Base-by-base conservation (phyloP, 2,329 filamentous ascomycete genomes). In the Falciphora oryzae region DNA sequence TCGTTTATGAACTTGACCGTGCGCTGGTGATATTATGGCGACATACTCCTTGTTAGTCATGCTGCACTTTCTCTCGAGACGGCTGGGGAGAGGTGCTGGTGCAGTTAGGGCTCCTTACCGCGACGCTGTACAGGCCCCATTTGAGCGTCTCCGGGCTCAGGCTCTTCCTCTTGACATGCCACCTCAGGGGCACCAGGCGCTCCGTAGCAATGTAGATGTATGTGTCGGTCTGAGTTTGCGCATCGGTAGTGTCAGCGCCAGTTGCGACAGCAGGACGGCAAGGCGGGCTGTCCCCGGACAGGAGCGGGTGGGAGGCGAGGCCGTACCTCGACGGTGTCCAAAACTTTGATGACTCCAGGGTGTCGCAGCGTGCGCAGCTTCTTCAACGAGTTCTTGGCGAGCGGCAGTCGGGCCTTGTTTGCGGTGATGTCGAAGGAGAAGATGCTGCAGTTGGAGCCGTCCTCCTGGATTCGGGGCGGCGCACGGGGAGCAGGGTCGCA, bases 181-280 rank as follows among this genome's bases (percentile, higher is more conserved):
- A 98, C 70, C 89, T 86, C 63, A 99, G 79, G 3, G 95, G 95
- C 16, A 89, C 88, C 13, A 99, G 81, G 68, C 93, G 87, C 79
- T 99, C 95, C 29, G 93, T 98, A 65, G 95, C 93, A 74, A 99
- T 93, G 75, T 98, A 97, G 68, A 99, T 95, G 74, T 95, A 94
- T 31, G 91, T 86, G 69, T 99, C 95, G 72, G 93, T 97, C 90
- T 95, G 67, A 6, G 28, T 44, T 44, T 22, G 44, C 32, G 61
- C 61, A n/a, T 38, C 50, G 58, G 62, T 44, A 65, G 56, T 11
- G 63, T 71, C 28, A 35, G 68, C 60, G 58, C 50, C 31, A 27
- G 60, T 8, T 14, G 0, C 53, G 32, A 29, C 44, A 7, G 22
- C 44, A n/a, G 10, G 22, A 8, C 44, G 38, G 38, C 38, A 50